Conservation (phyloP, 2,329 filamentous ascomycete species). For the Zymoseptoria pseudotritici region DNA sequence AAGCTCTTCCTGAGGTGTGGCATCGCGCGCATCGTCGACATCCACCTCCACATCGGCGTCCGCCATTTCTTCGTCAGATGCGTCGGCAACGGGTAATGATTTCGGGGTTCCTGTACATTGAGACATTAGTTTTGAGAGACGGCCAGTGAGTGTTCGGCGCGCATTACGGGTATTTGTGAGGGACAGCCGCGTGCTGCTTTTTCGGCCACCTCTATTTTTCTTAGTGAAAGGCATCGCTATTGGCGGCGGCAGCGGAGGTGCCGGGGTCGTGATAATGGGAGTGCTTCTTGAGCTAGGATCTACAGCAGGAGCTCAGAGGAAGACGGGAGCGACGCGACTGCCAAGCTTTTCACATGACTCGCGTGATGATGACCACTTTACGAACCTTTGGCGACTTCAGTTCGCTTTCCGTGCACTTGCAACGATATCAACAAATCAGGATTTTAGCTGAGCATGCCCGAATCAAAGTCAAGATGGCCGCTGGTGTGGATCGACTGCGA, state of each 20-base stretch:
- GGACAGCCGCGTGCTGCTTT: conserved; percentile 15
- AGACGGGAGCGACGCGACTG: not conserved
- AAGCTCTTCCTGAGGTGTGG: conserved; percentile 11
- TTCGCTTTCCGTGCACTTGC: not conserved
- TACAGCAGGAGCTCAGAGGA: not conserved
- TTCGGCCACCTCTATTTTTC: conserved; percentile 10
- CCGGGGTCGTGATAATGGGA: not conserved
- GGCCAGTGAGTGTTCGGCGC: conserved; percentile 4
- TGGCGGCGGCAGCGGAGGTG: not conserved
- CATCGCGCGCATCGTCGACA: conserved; percentile 12
- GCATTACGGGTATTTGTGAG: conserved; percentile 13
- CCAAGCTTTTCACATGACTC: not conserved
- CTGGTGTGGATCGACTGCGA: conserved; percentile 84
- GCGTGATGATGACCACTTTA: not conserved
- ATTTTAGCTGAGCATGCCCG: conserved; percentile 28
- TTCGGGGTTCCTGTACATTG: conserved; percentile 19
- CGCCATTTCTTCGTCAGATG: conserved; percentile 27
- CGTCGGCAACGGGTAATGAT: conserved; percentile 18
- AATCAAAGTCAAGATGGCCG: conserved; percentile 51
- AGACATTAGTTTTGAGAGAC: conserved; percentile 2
- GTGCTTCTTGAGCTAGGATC: not conserved
- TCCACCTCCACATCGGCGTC: conserved; percentile 20
- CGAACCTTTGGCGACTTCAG: not conserved
- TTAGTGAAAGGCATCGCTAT: conserved; percentile 23
- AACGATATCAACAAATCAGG: not conserved